Conservation (phyloP, 1,284 basidiomycete genomes). For the Tylopilus sp. region DNA sequence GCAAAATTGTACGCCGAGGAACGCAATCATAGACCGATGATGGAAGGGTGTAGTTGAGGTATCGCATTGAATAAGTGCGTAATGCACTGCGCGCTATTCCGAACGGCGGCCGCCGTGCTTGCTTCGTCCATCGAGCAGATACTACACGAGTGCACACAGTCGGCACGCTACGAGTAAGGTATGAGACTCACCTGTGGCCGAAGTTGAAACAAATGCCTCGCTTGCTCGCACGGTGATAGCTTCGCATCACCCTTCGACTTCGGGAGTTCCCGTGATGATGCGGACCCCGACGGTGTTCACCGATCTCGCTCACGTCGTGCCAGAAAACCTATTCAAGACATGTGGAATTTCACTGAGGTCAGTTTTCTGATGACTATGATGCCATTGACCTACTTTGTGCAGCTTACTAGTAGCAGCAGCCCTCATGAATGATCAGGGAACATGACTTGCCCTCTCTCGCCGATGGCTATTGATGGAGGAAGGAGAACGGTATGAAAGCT, state of each 20-base stretch:
- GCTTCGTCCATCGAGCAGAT: constrained; percentile 76
- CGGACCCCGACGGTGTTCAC: constrained; percentile 70
- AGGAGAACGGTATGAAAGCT: constrained; percentile 8
- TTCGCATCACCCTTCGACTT: constrained; percentile 83
- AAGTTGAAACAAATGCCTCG: constrained; percentile 87
- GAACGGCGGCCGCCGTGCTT: constrained; percentile 72
- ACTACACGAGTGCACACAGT: constrained; percentile 47
- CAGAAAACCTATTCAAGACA: no score
- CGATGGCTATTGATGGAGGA: constrained; percentile 2
- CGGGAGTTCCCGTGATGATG: constrained; percentile 89
- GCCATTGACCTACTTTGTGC: no score
- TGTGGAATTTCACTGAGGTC: no score
- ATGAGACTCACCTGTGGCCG: constrained; percentile 78
- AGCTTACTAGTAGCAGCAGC: not conserved
- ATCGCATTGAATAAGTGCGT: constrained; percentile 96
- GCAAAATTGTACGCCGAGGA: constrained; percentile 73
- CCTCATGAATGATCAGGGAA: constrained; percentile 16
- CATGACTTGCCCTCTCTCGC: not conserved
- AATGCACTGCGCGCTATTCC: constrained; percentile 82
- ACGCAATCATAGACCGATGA: constrained; percentile 90
- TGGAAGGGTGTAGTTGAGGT: constrained; percentile 88
- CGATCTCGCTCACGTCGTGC: no score
- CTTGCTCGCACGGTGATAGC: constrained; percentile 70
- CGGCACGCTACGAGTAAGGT: not conserved
- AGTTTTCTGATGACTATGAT: no score